Base-by-base conservation (phyloP, 2,329 filamentous ascomycete species). In the Colletotrichum falcatum region DNA sequence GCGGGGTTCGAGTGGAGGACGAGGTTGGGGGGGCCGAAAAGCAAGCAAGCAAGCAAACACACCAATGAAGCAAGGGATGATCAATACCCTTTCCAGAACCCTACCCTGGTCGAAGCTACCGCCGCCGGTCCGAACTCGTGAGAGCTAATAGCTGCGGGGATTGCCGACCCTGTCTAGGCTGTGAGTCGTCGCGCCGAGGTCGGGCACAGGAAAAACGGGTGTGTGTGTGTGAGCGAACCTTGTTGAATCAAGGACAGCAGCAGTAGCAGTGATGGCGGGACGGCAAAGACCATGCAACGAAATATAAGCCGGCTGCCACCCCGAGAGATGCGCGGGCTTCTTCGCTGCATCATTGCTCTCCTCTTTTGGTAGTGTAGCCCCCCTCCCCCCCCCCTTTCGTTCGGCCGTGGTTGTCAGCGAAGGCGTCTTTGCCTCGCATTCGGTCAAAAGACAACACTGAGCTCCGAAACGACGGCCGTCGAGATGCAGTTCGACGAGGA, bases 401-500 rank as follows among this genome's bases (percentile, higher is more conserved):
- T 35, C n/a, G 51, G 20, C 28, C 30, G 20, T 46, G 49, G n/a
- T n/a, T 37, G 7, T 30, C 51, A 44, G 37, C 44, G 67, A 61
- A 61, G 67, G 51, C 44, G 42, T 55, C 37, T 35, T 42, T 39
- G 46, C 2, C 48, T 39, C 16, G 56, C 44, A 62, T 67, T 48
- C 42, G 51, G 56, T 26, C 42, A 53, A 35, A 35, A 1, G 26
- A 46, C 5, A 37, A 1, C 35, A 53, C 30, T 12, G 48, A 44
- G 59, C 46, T n/a, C 26, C 46, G 8, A 46, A n/a, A n/a, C n/a
- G n/a, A 64, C 12, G 48, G 28, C 28, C 37, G 8, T 37, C 61
- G 42, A n/a, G 51, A 67, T 70, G 67, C 67, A 67, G 51, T 70
- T 51, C 37, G 64, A 70, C 63, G 53, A 70, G 66, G 67, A 67